phyloP scores from a whole-genome alignment of 345 rosid species.

The Moringa oleifera region DNA sequence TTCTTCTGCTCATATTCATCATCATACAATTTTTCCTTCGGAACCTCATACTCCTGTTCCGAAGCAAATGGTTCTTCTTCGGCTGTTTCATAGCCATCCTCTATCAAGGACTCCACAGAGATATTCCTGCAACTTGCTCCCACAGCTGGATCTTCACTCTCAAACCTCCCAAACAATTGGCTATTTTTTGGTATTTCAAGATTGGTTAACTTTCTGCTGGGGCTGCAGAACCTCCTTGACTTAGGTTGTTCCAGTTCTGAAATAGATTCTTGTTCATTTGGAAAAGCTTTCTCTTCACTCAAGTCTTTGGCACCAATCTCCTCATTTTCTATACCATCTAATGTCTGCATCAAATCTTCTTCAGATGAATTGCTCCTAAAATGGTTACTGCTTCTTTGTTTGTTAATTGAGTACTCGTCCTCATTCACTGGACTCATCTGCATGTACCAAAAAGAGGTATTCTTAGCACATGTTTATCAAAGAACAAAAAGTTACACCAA shows the following conservation, averaged over 20 bases:
- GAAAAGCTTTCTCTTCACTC: conserved; percentile 21
- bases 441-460: conserved; percentile 13
- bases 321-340: conserved; percentile 29
- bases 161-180: conserved; percentile 22
- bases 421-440: conserved; percentile 75
- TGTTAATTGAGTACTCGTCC: conserved; percentile 30
- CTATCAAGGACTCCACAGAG: conserved; percentile 15
- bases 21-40: conserved; percentile 14
- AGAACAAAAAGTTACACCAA: not conserved
- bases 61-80: conserved; percentile 25
- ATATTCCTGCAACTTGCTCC: conserved; percentile 14
- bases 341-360: conserved; percentile 31
- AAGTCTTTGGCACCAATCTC: conserved; percentile 21
- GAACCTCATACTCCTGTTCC: conserved; percentile 16
- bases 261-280: conserved; percentile 25
- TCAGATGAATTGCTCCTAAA: conserved; percentile 57
- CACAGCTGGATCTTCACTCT: conserved; percentile 15
- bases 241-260: conserved; percentile 17
- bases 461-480: conserved; percentile 11
- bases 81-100: conserved; percentile 37
- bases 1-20: conserved; percentile 26
- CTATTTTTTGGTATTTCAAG: conserved; percentile 40
- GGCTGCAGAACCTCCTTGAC: conserved; percentile 13
- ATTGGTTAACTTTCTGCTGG: conserved; percentile 29
- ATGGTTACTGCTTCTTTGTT: conserved; percentile 46